A percentile compares a stretch with the other conserved stretches of the same genome.
These are phyloP conservation scores for Pleurozium schreberi DNA, from an alignment of 225 moss, liverwort and hornwort species.

Conservation along the genomic window DNA sequence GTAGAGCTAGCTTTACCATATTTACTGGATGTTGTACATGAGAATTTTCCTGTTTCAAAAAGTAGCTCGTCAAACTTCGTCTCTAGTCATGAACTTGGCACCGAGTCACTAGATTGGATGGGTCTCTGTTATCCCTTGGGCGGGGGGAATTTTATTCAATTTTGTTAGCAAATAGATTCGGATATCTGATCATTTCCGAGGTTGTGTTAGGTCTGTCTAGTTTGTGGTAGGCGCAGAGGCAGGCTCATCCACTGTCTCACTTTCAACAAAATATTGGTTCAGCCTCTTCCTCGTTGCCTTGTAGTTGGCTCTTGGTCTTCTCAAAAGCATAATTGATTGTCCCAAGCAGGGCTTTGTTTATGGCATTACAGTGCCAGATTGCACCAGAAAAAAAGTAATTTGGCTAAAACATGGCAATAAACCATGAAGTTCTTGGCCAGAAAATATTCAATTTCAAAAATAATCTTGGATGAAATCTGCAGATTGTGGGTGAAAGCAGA, in stretches of 20 bases:
- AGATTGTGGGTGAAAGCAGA: too few relatives aligned
- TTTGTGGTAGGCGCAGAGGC: neutral
- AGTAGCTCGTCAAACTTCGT: conserved; percentile 5
- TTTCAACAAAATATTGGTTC: neutral
- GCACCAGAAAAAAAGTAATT: too few relatives aligned
- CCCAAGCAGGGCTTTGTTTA: neutral
- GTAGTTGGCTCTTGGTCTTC: neutral
- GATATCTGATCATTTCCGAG: neutral
- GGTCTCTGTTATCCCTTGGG: neutral
- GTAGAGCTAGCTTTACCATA: conserved; percentile 12
- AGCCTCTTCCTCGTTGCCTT: neutral
- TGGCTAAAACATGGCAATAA: too few relatives aligned
- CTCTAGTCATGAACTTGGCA: neutral
- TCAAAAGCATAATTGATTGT: neutral
- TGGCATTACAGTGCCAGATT: too few relatives aligned
- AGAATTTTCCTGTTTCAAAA: conserved; percentile 2
- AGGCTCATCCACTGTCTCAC: neutral
- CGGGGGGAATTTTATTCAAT: neutral
- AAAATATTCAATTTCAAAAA: too few relatives aligned
- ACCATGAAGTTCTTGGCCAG: too few relatives aligned
- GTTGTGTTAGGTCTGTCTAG: neutral
- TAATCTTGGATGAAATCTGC: too few relatives aligned
- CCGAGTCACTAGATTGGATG: neutral
- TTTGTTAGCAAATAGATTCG: neutral
- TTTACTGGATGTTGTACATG: conserved; percentile 17